Evolutionary conservation across 257 asterid genomes (phyloP).

Genomic region (Fraxinus pennsylvanica): DNA sequence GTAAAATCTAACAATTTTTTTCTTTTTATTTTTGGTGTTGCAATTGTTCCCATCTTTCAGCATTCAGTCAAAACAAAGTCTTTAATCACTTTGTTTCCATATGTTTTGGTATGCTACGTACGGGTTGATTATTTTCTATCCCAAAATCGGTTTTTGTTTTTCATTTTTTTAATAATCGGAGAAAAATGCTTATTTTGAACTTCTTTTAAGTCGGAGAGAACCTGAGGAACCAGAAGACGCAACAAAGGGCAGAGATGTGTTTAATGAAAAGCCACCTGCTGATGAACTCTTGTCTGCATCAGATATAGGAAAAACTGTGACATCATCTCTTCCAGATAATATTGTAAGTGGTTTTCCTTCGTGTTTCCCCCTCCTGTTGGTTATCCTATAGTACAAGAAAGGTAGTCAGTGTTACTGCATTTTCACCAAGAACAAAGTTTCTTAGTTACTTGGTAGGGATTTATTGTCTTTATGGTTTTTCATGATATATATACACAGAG

Average conservation of each 20-base stretch:
- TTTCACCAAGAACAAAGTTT: not conserved
- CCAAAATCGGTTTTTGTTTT: not conserved
- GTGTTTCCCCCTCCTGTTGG: constrained; percentile 1
- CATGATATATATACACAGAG: not conserved
- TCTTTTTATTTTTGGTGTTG: not conserved
- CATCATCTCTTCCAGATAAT: constrained; percentile 93
- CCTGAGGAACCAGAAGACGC: constrained; percentile 99
- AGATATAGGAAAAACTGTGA: constrained; percentile 82
- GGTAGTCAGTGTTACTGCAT: constrained; percentile 7
- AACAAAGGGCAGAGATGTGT: constrained; percentile 94
- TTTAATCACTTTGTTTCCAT: not conserved
- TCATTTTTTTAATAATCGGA: constrained; percentile 4
- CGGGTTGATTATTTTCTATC: not conserved
- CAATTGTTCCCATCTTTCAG: not conserved
- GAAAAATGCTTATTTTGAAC: constrained; percentile 19
- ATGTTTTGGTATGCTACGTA: not conserved
- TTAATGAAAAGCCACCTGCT: constrained; percentile 95
- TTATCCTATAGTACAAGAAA: constrained; percentile 6
- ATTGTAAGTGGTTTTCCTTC: constrained; percentile 56
- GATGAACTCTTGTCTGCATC: constrained; percentile 95
- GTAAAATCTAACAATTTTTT: not conserved
- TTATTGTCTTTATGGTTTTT: constrained; percentile 4
- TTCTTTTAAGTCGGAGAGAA: constrained; percentile 74
- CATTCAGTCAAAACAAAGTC: not conserved
- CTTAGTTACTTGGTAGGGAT: not conserved